These are phyloP conservation scores for Lodderomyces elongisporus DNA, from an alignment of 1,139 yeast species.

Conservation along the genomic window DNA sequence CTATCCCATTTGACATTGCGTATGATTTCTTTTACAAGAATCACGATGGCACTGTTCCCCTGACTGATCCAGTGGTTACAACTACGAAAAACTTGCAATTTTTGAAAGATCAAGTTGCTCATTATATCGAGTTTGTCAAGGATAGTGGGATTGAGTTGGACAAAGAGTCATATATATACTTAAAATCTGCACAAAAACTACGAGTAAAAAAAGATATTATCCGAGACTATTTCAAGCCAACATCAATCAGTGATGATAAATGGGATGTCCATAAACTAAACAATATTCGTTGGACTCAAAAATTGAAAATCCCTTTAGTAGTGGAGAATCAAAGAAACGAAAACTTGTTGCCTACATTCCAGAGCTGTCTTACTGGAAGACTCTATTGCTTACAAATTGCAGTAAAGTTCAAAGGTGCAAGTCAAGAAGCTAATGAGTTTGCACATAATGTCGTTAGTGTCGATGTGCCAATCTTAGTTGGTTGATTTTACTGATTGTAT, in stretches of 20 bases:
- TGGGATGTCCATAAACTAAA: constrained; percentile 27
- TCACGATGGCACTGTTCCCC: background rate
- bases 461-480: constrained; percentile 42
- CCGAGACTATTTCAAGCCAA: constrained; percentile 29
- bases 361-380: constrained; percentile 42
- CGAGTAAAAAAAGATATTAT: constrained; percentile 41
- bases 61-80: constrained; percentile 25
- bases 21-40: constrained; percentile 38
- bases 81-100: constrained; percentile 34
- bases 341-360: constrained; percentile 40
- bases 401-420: constrained; percentile 37
- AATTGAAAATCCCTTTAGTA: constrained; percentile 27
- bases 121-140: constrained; percentile 32
- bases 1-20: constrained; percentile 36
- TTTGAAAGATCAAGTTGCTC: constrained; percentile 31
- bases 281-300: constrained; percentile 26
- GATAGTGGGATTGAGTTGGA: constrained; percentile 30
- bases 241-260: constrained; percentile 16
- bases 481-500: no score
- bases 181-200: constrained; percentile 36
- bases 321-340: constrained; percentile 35
- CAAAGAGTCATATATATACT: constrained; percentile 31
- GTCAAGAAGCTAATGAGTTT: constrained; percentile 30
- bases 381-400: constrained; percentile 37
- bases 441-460: constrained; percentile 32